Conservation (phyloP, 2,329 filamentous ascomycete species). For the Neofusicoccum cordaticola region DNA sequence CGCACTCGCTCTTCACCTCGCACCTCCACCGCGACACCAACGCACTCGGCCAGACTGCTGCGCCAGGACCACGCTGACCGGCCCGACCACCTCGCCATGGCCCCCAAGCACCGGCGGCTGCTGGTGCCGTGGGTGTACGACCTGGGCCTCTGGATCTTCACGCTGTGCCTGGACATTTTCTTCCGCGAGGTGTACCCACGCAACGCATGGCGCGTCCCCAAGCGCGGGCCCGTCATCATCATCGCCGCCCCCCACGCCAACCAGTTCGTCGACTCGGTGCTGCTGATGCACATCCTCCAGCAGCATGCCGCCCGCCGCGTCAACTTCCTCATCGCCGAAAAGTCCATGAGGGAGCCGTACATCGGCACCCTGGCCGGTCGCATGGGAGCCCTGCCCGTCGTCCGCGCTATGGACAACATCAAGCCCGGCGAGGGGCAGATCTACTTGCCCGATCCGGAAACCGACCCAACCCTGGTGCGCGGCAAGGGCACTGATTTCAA, state of each 20-base stretch:
- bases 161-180: constrained; percentile 18
- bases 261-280: constrained; percentile 18
- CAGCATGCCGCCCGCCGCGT: constrained; percentile 8
- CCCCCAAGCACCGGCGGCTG: not conserved
- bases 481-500: constrained; percentile 14
- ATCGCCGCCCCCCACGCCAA: constrained; percentile 18
- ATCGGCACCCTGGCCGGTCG: constrained; percentile 11
- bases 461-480: constrained; percentile 14
- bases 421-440: constrained; percentile 16
- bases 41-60: not conserved
- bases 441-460: constrained; percentile 16
- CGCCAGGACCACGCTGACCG: too few relatives aligned
- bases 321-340: constrained; percentile 17
- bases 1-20: too few relatives aligned
- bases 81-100: not conserved
- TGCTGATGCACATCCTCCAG: constrained; percentile 15
- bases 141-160: constrained; percentile 6
- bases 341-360: constrained; percentile 14
- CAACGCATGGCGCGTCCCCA: constrained; percentile 4
- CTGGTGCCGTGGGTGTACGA: constrained; percentile 18
- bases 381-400: constrained; percentile 17
- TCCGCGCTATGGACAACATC: constrained; percentile 16
- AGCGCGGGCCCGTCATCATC: constrained; percentile 9
- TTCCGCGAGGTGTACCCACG: constrained; percentile 18
- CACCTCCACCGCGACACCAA: not conserved